Evolutionary conservation across 805 yeast genomes (phyloP).

Genomic region (Kazachstania taianensis): DNA sequence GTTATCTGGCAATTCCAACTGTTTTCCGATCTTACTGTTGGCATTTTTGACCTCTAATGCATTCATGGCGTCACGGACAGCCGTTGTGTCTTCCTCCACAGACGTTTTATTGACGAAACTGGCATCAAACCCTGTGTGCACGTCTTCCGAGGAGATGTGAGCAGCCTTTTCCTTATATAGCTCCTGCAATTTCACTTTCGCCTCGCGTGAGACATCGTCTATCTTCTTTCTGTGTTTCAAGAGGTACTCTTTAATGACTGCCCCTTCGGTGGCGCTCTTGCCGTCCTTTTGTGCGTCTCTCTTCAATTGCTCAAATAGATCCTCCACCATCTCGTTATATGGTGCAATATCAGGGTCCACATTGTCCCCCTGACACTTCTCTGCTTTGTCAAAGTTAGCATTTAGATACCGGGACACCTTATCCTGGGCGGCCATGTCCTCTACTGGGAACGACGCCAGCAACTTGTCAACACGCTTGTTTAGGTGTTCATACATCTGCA

Average conservation of each 20-base stretch:
- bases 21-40: neutral
- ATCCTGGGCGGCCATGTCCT: conserved; percentile 27
- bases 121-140: conserved; percentile 84
- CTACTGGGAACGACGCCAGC: conserved; percentile 31
- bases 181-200: conserved; percentile 53
- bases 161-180: conserved; percentile 59
- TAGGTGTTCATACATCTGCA: conserved; percentile 69
- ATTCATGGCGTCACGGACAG: conserved; percentile 5
- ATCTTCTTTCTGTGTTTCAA: conserved; percentile 61
- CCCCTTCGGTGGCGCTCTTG: conserved; percentile 34
- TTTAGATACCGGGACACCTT: conserved; percentile 36
- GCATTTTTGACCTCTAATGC: conserved; percentile 2
- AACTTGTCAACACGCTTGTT: conserved; percentile 64
- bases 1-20: conserved; percentile 1
- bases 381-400: conserved; percentile 45
- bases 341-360: conserved; percentile 45
- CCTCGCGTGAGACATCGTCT: conserved; percentile 52
- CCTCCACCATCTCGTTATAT: conserved; percentile 89
- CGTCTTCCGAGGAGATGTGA: conserved; percentile 82
- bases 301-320: conserved; percentile 67
- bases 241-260: conserved; percentile 29
- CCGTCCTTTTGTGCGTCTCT: conserved; percentile 45
- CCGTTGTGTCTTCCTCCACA: conserved; percentile 13
- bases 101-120: conserved; percentile 62
- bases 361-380: conserved; percentile 40